Conservation (phyloP, 306 rosid genomes). For the Lathyrus aphaca region DNA sequence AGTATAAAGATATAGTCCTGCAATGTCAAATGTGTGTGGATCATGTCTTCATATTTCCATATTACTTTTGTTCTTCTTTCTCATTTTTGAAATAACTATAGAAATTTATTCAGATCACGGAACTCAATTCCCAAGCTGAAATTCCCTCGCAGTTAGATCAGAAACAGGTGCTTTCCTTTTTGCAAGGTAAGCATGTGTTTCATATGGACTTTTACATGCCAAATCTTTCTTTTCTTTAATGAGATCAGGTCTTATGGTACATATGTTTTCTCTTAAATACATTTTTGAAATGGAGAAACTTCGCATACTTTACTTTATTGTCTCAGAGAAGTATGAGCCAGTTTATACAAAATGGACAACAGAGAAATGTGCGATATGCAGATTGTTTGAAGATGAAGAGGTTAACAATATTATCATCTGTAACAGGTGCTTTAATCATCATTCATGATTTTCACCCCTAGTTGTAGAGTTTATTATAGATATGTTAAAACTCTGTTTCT, state of each 20-base stretch:
- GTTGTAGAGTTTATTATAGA: slow-evolving; percentile 17
- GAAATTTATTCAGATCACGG: slow-evolving; percentile 60
- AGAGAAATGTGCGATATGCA: slow-evolving; percentile 89
- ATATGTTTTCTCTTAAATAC: slow-evolving; percentile 30
- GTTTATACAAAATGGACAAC: slow-evolving; percentile 79
- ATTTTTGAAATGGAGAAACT: slow-evolving; percentile 34
- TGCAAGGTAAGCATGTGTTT: slow-evolving; percentile 61
- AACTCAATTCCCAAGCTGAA: slow-evolving; percentile 51
- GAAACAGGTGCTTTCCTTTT: slow-evolving; percentile 56
- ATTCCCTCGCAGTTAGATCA: slow-evolving; percentile 54
- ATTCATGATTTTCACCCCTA: slow-evolving; percentile 33
- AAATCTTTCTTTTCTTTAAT: slow-evolving; percentile 36
- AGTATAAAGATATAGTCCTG: slow-evolving; percentile 21
- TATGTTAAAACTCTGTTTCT: slow-evolving; percentile 29
- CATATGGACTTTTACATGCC: slow-evolving; percentile 26
- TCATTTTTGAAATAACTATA: slow-evolving; percentile 33
- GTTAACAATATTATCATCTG: slow-evolving; percentile 91
- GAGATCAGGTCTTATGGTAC: slow-evolving; percentile 3
- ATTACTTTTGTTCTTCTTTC: slow-evolving; percentile 23
- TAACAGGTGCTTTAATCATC: slow-evolving; percentile 66
- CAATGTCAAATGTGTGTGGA: slow-evolving; percentile 15
- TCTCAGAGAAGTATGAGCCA: slow-evolving; percentile 77
- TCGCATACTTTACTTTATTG: slow-evolving; percentile 43
- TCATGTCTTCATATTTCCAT: slow-evolving; percentile 16
- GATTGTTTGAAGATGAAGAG: slow-evolving; percentile 97